A percentile compares a stretch with the other conserved stretches of the same genome.
Evolutionary conservation across 2,329 filamentous ascomycete species (phyloP).

Genomic region (Polychaeton citri): DNA sequence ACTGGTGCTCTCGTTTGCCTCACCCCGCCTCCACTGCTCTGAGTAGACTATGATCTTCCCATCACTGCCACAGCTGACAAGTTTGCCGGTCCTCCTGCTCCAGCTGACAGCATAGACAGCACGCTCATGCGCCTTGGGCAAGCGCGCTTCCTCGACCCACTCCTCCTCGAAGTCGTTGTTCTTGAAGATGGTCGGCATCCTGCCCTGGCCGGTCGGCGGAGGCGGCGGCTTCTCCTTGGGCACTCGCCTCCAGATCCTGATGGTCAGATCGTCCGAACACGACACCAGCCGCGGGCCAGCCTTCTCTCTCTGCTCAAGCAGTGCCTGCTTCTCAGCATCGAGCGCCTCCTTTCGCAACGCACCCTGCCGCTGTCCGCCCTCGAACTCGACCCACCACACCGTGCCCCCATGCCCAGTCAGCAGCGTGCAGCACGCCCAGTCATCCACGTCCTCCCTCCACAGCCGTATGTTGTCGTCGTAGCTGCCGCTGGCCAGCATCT

Average conservation of each 20-base stretch:
- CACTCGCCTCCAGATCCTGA: slow-evolving; percentile 65
- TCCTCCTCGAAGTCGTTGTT: slow-evolving; percentile 58
- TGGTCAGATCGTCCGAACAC: slow-evolving; percentile 71
- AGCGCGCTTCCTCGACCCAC: slow-evolving; percentile 64
- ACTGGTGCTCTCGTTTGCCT: slow-evolving; percentile 2
- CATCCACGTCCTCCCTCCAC: slow-evolving; percentile 82
- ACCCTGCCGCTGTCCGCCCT: slow-evolving; percentile 27
- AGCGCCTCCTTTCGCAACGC: slow-evolving; percentile 11
- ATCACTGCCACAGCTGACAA: slow-evolving; percentile 85
- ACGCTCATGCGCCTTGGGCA: slow-evolving; percentile 64
- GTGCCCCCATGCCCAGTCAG: slow-evolving; percentile 72
- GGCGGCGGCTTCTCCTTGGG: slow-evolving; percentile 37
- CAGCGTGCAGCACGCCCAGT: slow-evolving; percentile 82
- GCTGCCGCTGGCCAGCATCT: slow-evolving; percentile 76
- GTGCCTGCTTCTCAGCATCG: slow-evolving; percentile 20
- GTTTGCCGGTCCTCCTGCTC: slow-evolving; percentile 62
- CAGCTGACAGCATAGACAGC: slow-evolving; percentile 77
- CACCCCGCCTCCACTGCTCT: slow-evolving; percentile 36
- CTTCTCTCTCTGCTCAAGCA: slow-evolving; percentile 25
- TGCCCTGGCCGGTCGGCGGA: slow-evolving; percentile 35
- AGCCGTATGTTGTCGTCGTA: slow-evolving; percentile 87
- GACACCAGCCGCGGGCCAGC: slow-evolving; percentile 53
- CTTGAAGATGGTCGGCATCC: slow-evolving; percentile 83
- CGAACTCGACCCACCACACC: slow-evolving; percentile 75
- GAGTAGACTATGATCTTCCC: slow-evolving; percentile 67